Evolutionary conservation across 805 yeast genomes (phyloP), one percentile per base, ranked within the genome.

Genomic region (Pichia thaimueangensis): DNA sequence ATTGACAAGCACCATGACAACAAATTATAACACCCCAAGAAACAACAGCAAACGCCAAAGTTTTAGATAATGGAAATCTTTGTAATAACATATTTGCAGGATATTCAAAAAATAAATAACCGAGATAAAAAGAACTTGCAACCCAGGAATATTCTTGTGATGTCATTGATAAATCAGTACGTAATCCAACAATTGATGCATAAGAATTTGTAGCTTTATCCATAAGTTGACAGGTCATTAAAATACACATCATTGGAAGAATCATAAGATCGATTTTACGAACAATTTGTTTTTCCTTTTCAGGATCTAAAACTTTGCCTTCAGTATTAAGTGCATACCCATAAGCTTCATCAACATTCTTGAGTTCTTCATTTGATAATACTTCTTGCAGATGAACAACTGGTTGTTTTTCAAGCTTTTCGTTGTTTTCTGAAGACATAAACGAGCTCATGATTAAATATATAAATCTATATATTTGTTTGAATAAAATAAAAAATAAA

Each of bases 11-110:
- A 51, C 73, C 70, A 40, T 68, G 73, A 23, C 72, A 61, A 47
- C 73, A 67, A n/a, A 71, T 62, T n/a, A 71, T 52, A n/a, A 71
- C 40, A 1, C 74, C 65, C 82, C 82, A 76, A 11, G 64, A 25
- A n/a, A 66, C 50, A 17, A 69, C 59, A 45, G 68, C 55, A 12
- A 48, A 48, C 4, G 65, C 50, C 33, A 74, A 56, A 24, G 64
- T 64, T 41, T 60, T 65, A 8, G 60, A 57, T 33, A 65, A 56
- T 3, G 71, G 69, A 20, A 58, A 53, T 33, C 51, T 62, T 44
- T 65, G 71, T 32, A 80, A 65, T 39, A 58, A 56, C 22, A 55
- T 50, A 12, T 62, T 56, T 3, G 74, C 67, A 7, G 78, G 78
- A 37, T 62, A 64, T 40, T 68, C 71, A 44, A 70, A 72, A 6